Base-by-base conservation (phyloP, 371 early-diverging fungal species). In the Paraphysoderma sedebokerense region DNA sequence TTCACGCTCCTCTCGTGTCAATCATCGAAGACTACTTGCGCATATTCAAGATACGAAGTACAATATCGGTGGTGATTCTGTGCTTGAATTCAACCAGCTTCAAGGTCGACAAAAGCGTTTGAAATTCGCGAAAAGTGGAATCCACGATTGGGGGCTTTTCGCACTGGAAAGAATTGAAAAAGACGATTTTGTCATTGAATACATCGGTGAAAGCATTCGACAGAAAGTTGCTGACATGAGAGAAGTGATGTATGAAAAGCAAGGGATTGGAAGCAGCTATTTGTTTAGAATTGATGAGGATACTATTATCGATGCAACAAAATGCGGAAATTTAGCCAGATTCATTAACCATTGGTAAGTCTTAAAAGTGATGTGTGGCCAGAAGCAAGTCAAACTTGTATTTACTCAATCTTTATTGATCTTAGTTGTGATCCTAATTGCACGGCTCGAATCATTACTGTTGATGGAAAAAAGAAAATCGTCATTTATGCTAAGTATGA, bases 111-210 rank as follows among this genome's bases (percentile, higher is more conserved):
- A 82, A 56, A 89, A 89, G 57, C 74, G 80, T 38, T 69, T 97
- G 23, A 70, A 74, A 33, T 92, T 97, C 59, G 87, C 85, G 1
- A 82, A 81, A 54, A 83, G 85, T 5, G 69, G 75, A 13, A 97
- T 97, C 56, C 98, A 97, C 58, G 87, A 87, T 60, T 93, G 89
- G 91, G 98, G 98, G 0, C 61, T 96, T 51, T 97, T 87, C 77
- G 87, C 95, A 7, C 70, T 78, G 55, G 92, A 92, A 60, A 72
- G 70, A 33, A 90, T 97, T 47, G 84, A 83, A 51, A 78, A 79
- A 24, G 74, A 79, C 55, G 97, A 98, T 47, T 81, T 98, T 71
- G 92, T 98, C 28, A 92, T 98, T 47, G 92, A 96, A 64, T 98
- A 98, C 56, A 84, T 95, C 38, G 99, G 99, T n/a, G 98, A 98